phyloP scores from a whole-genome alignment of 495 filamentous ascomycete species.

The Pseudotulostoma volvatum region DNA sequence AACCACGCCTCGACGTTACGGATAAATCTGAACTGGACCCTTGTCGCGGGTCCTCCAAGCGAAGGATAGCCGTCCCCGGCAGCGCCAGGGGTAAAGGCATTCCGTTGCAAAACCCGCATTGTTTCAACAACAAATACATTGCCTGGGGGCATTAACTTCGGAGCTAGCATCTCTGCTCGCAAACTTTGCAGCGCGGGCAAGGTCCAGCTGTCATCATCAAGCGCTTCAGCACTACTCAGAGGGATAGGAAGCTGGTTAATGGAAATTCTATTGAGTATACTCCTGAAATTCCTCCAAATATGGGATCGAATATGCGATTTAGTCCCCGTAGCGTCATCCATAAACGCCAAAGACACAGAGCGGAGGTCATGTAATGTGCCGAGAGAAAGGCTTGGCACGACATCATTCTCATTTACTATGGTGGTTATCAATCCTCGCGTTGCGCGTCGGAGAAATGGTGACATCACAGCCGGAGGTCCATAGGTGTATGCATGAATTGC shows the following conservation, averaged over 20 bases:
- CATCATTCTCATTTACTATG: slow-evolving; percentile 52
- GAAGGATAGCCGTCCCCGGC: slow-evolving; percentile 18
- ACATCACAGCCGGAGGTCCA: slow-evolving; percentile 59
- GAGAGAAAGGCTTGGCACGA: slow-evolving; percentile 58
- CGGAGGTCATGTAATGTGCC: slow-evolving; percentile 65
- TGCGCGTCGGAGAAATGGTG: slow-evolving; percentile 49
- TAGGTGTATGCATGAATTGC: slow-evolving; percentile 69
- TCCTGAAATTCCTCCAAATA: slow-evolving; percentile 45
- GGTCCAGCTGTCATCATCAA: slow-evolving; percentile 54
- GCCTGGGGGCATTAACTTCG: slow-evolving; percentile 59
- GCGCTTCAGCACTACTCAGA: slow-evolving; percentile 26
- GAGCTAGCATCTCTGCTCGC: slow-evolving; percentile 48
- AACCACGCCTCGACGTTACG: slow-evolving; percentile 50
- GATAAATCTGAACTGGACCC: slow-evolving; percentile 49
- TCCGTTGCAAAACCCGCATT: slow-evolving; percentile 39
- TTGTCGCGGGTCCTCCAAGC: slow-evolving; percentile 44
- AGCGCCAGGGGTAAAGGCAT: slow-evolving; percentile 34
- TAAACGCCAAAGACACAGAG: slow-evolving; percentile 52
- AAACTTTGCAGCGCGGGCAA: slow-evolving; percentile 50
- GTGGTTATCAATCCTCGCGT: slow-evolving; percentile 65
- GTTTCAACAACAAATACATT: slow-evolving; percentile 61
- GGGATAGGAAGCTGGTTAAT: slow-evolving; percentile 28
- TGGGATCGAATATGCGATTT: slow-evolving; percentile 48
- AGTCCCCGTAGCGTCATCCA: slow-evolving; percentile 47
- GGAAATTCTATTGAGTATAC: slow-evolving; percentile 30